phyloP scores from a whole-genome alignment of 345 rosid genomes.

The Boechera stricta region DNA sequence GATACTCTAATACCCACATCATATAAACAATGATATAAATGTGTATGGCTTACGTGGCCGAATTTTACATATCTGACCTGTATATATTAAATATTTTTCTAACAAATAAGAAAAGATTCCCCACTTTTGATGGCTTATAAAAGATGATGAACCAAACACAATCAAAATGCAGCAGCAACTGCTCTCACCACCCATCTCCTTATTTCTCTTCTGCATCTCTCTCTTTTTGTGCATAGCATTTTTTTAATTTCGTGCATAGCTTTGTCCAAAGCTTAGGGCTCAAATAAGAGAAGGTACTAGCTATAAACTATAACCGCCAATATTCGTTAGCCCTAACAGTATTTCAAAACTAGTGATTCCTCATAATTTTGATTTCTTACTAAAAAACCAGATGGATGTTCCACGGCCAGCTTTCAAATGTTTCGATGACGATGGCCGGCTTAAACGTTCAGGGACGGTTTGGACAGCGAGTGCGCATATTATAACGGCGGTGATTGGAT shows the following conservation, averaged over 20 bases:
- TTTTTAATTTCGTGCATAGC: not conserved
- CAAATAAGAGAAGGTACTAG: slow-evolving; percentile 27
- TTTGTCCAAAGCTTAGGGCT: not conserved
- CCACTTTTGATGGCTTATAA: slow-evolving; percentile 48
- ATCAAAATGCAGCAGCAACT: slow-evolving; percentile 49
- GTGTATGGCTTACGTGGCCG: slow-evolving; percentile 10
- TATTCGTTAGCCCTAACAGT: slow-evolving; percentile 20
- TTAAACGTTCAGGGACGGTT: slow-evolving; percentile 68
- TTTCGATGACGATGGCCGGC: slow-evolving; percentile 80
- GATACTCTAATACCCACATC: not conserved
- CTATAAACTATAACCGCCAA: slow-evolving; percentile 34
- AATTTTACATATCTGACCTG: slow-evolving; percentile 29
- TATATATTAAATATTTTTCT: not conserved
- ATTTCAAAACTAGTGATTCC: not conserved
- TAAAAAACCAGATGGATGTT: slow-evolving; percentile 53
- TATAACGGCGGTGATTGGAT: slow-evolving; percentile 86
- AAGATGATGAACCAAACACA: slow-evolving; percentile 20
- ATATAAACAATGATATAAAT: slow-evolving; percentile 2
- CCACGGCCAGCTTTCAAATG: slow-evolving; percentile 50
- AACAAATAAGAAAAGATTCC: slow-evolving; percentile 32
- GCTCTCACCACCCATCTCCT: slow-evolving; percentile 33
- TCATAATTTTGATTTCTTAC: slow-evolving; percentile 17
- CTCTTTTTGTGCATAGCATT: slow-evolving; percentile 6
- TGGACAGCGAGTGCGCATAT: slow-evolving; percentile 91
- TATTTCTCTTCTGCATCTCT: slow-evolving; percentile 13